Conservation (phyloP, 202 grass and related monocot genomes). For the Cymbopogon flexuosus region DNA sequence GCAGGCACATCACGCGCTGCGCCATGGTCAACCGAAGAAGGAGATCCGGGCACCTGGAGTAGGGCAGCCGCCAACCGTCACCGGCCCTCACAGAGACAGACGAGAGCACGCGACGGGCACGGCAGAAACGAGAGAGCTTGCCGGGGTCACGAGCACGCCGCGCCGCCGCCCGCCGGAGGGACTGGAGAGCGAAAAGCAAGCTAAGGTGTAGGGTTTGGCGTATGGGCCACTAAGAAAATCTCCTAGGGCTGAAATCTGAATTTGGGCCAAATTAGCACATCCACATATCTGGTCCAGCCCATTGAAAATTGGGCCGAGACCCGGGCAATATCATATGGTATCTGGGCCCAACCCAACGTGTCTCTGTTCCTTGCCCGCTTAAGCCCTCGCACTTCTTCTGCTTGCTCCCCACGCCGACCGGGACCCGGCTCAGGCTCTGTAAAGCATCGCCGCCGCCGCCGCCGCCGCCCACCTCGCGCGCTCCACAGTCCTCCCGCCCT, state of each 20-base stretch:
- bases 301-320: not conserved
- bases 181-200: not conserved
- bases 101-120: not conserved
- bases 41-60: not conserved
- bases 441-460: constrained; percentile 14
- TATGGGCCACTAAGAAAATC: not conserved
- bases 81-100: too few species aligned
- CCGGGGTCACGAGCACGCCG: too few species aligned
- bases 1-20: constrained; percentile 15
- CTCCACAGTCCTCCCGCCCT: not conserved
- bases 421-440: not conserved
- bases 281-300: not conserved
- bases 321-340: not conserved
- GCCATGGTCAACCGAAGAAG: constrained; percentile 13
- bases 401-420: constrained; percentile 32
- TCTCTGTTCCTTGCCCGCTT: not conserved
- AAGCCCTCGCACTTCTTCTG: not conserved
- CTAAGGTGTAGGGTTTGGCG: not conserved
- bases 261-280: not conserved
- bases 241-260: not conserved
- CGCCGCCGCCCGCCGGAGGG: too few species aligned
- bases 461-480: not conserved
- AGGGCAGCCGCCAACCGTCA: not conserved
- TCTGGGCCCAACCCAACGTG: constrained; percentile 2
- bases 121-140: not conserved